Evolutionary conservation across 2,329 filamentous ascomycete species (phyloP), one percentile per base, ranked within the genome.

Genomic region (Xylariaceae sp.): DNA sequence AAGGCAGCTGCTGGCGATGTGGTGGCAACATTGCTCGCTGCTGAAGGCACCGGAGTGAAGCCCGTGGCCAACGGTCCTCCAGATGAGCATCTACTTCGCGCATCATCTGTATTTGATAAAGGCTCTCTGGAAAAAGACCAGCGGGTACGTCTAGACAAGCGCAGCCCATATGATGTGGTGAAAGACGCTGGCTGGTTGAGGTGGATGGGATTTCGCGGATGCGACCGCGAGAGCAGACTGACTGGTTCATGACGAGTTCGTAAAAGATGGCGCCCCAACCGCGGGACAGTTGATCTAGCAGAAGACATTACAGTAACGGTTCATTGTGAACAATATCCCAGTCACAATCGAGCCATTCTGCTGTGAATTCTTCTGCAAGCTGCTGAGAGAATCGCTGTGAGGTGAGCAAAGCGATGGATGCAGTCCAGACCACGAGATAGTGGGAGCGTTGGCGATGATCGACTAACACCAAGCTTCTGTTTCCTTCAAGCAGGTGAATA

Each of bases 61-160:
- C 81, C 78, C 53, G 83, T 69, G 13, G 84, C 76, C 30, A 85
- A 72, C 41, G 84, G 73, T 4, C 82, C 78, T 23, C 82, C 79
- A 1, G 82, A 83, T 39, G 81, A 79, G 67, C 82, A 81, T 66
- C 78, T 80, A 60, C 76, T 77, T 9, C 77, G 78, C 23, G 78
- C 73, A 68, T 79, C 75, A 58, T 72, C 71, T 30, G 71, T 66
- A 60, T 73, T 71, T 51, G 72, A 62, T 65, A 72, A 71, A 70
- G 70, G 59, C 30, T 51, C 17, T 56, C 61, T 63, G 47, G 67
- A 66, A 52, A 67, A 69, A 2, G 67, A 62, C 61, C 69, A 71
- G 39, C 64, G 66, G 47, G 68, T 69, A 15, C 66, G 58, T 45
- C 64, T 66, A 15, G 67, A 66, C 17, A 71, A 67, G 51, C 59